Conservation (phyloP, 257 asterid species). For the Oldenlandia corymbosa region DNA sequence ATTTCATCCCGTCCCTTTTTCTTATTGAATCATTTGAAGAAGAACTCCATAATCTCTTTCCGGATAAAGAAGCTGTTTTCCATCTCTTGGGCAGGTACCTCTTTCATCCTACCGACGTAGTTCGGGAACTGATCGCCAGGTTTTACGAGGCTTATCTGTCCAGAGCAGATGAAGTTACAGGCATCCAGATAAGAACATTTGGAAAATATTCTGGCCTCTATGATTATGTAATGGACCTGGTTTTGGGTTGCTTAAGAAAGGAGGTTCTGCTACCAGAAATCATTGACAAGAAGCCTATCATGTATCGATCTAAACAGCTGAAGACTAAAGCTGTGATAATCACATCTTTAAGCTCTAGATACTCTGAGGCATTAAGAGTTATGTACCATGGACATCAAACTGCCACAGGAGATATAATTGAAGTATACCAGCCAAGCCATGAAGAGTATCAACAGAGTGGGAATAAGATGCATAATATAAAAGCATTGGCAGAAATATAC, state of each 20-base stretch:
- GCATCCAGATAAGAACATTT: slow-evolving; percentile 60
- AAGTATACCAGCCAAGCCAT: slow-evolving; percentile 64
- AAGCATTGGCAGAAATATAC: slow-evolving; percentile 83
- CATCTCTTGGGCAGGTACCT: slow-evolving; percentile 69
- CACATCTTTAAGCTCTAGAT: slow-evolving; percentile 55
- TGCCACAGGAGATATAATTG: slow-evolving; percentile 46
- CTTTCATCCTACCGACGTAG: slow-evolving; percentile 65
- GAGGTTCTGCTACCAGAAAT: slow-evolving; percentile 49
- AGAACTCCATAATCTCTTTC: slow-evolving; percentile 51
- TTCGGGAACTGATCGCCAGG: slow-evolving; percentile 65
- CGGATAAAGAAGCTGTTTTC: slow-evolving; percentile 61
- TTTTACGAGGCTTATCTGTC: slow-evolving; percentile 57
- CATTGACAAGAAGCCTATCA: slow-evolving; percentile 16
- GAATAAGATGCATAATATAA: slow-evolving; percentile 45
- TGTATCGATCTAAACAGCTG: slow-evolving; percentile 17
- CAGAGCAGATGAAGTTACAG: slow-evolving; percentile 45
- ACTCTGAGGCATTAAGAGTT: slow-evolving; percentile 49
- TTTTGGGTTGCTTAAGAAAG: slow-evolving; percentile 43
- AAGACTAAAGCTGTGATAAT: slow-evolving; percentile 41
- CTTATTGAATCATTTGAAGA: slow-evolving; percentile 48
- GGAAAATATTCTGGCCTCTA: slow-evolving; percentile 30
- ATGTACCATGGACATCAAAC: slow-evolving; percentile 66
- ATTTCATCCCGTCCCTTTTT: slow-evolving; percentile 72
- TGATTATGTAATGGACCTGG: slow-evolving; percentile 47
- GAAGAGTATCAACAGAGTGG: slow-evolving; percentile 53